These are phyloP conservation scores for Orbilia brochopaga DNA, from an alignment of 2,329 filamentous ascomycete genomes.

Conservation along the genomic window DNA sequence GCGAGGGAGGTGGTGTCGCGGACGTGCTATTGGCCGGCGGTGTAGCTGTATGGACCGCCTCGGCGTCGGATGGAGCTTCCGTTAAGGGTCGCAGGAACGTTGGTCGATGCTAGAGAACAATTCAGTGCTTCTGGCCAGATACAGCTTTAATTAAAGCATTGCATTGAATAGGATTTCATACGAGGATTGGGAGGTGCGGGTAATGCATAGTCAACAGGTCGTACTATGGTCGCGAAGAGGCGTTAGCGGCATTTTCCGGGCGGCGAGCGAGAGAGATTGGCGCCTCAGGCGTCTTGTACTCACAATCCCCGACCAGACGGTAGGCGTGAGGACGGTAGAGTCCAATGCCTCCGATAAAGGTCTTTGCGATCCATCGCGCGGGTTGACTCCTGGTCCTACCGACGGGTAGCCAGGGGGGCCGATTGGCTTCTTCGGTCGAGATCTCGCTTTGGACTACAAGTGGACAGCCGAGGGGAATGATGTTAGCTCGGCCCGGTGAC, in stretches of 20 bases:
- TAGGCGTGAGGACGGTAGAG: slow-evolving; percentile 67
- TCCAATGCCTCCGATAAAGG: slow-evolving; percentile 65
- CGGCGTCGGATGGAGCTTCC: slow-evolving; percentile 41
- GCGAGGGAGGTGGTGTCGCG: slow-evolving; percentile 37
- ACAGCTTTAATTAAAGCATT: slow-evolving; percentile 58
- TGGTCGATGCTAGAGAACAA: slow-evolving; percentile 56
- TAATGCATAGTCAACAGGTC: slow-evolving; percentile 74
- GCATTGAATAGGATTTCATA: slow-evolving; percentile 63
- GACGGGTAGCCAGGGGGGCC: slow-evolving; percentile 29
- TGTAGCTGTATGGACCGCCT: slow-evolving; percentile 37
- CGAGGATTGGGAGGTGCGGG: slow-evolving; percentile 72
- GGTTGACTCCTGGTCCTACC: slow-evolving; percentile 17
- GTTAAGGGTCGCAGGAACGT: slow-evolving; percentile 57
- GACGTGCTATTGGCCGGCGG: slow-evolving; percentile 48
- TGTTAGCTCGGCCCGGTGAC: slow-evolving; percentile 9
- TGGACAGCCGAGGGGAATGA: neutral
- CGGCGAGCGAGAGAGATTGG: neutral
- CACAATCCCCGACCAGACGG: slow-evolving; percentile 71
- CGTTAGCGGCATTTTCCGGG: slow-evolving; percentile 24
- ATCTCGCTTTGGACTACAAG: slow-evolving; percentile 33
- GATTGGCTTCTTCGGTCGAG: slow-evolving; percentile 41
- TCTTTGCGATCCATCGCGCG: slow-evolving; percentile 43
- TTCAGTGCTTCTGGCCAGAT: slow-evolving; percentile 52
- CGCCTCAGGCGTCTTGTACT: slow-evolving; percentile 26
- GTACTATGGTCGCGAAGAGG: slow-evolving; percentile 59